These are phyloP conservation scores for Cucurbita ficifolia DNA, from an alignment of 306 rosid species.

Conservation along the genomic window DNA sequence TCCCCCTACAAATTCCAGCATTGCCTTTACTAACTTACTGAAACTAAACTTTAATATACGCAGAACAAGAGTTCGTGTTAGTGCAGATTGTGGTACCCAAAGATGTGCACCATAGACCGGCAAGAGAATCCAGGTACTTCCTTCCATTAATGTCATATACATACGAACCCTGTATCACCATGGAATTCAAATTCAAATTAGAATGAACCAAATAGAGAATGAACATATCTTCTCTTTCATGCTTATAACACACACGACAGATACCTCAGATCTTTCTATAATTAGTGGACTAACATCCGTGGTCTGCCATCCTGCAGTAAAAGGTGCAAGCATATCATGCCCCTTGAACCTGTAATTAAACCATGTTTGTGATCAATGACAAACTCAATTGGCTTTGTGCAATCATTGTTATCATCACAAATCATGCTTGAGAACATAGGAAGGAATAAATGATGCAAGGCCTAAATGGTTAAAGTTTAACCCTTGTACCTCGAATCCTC, in stretches of 20 bases:
- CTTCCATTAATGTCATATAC: conserved; percentile 71
- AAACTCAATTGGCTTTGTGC: neutral
- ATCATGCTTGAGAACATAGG: neutral
- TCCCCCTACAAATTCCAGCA: conserved; percentile 47
- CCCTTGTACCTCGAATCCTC: conserved; percentile 42
- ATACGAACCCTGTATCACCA: conserved; percentile 66
- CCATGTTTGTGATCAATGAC: conserved; percentile 3
- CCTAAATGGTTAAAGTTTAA: neutral
- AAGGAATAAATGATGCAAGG: neutral
- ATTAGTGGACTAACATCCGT: conserved; percentile 49
- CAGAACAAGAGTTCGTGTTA: neutral
- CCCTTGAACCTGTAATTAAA: conserved; percentile 48
- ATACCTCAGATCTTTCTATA: conserved; percentile 73
- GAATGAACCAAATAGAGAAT: neutral
- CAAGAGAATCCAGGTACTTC: conserved; percentile 86
- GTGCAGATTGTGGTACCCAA: conserved; percentile 17
- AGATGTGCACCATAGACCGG: conserved; percentile 92
- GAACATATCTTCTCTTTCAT: neutral
- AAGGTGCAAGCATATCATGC: conserved; percentile 96
- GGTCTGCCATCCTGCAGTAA: conserved; percentile 83
- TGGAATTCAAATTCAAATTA: neutral
- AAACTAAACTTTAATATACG: neutral
- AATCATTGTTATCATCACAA: neutral
- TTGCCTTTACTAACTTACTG: neutral
- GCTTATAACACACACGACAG: neutral